A percentile compares a stretch with the other conserved stretches of the same genome.
These are phyloP conservation scores for Botrytis paeoniae DNA, from an alignment of 2,329 filamentous ascomycete genomes.

Conservation along the genomic window DNA sequence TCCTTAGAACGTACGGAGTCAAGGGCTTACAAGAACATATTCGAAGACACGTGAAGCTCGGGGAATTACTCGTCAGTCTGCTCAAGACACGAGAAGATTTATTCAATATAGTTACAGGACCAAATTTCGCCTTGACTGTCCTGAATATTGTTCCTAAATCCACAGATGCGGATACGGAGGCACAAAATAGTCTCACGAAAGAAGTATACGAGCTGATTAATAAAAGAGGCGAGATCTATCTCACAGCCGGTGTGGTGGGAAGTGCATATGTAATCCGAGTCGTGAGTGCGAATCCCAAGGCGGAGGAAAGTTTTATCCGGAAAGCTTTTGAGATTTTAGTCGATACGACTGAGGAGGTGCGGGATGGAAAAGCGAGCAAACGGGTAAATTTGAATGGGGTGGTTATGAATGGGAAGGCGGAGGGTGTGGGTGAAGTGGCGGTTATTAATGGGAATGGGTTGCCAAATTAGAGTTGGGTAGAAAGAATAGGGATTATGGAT, in stretches of 20 bases:
- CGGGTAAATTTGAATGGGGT: not conserved
- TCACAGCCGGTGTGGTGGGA: constrained; percentile 73
- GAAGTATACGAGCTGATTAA: constrained; percentile 75
- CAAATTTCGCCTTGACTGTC: constrained; percentile 76
- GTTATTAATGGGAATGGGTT: constrained; percentile 26
- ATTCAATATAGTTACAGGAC: constrained; percentile 71
- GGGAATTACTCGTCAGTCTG: constrained; percentile 65
- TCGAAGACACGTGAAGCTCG: constrained; percentile 62
- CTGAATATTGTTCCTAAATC: constrained; percentile 57
- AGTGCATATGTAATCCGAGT: constrained; percentile 77
- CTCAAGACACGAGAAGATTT: constrained; percentile 61
- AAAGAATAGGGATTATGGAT: not conserved
- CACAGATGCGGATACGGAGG: constrained; percentile 46
- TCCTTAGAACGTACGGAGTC: constrained; percentile 78
- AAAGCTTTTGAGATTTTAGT: constrained; percentile 74
- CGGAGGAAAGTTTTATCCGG: constrained; percentile 69
- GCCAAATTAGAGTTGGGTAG: not conserved
- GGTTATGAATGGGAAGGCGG: constrained; percentile 24
- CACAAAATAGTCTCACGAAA: constrained; percentile 67
- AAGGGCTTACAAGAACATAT: constrained; percentile 73
- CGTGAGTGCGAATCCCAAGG: constrained; percentile 67
- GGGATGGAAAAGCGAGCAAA: constrained; percentile 22
- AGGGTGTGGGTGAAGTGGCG: constrained; percentile 22
- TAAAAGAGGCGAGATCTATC: constrained; percentile 70
- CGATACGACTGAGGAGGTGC: constrained; percentile 35